Base-by-base conservation (phyloP, 306 rosid genomes). In the Myrica gale region DNA sequence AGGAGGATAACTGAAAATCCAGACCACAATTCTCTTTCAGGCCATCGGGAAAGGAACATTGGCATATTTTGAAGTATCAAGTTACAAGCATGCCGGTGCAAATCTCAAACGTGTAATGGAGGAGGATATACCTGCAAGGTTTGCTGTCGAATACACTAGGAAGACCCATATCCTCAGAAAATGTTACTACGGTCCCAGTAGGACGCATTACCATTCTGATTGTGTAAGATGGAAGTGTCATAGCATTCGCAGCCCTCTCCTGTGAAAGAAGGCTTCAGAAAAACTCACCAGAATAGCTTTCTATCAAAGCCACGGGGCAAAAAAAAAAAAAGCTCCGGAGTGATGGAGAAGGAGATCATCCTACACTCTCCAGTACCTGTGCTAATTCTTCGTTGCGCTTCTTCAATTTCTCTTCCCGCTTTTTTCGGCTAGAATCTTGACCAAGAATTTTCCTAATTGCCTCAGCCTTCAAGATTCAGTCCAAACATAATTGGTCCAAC, bases 401-500 rank as follows among this genome's bases (percentile, higher is more conserved):
- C 93, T 88, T 92, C 11, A 85, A 80, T 86, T 96, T 92, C 63
- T 96, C 98, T 87, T 92, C 98, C 45, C 85, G 79, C 78, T 96
- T 96, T 85, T 96, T 96, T 83, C 98, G 79, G 83, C 85, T 89
- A 70, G 98, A 96, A 77, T 96, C 99, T 88, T 96, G 99, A 80
- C 98, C 98, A 20, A 89, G 99, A 70, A 96, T 96, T 86, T 96
- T 96, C 77, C 87, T 90, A 84, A 92, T 92, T 76, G 96, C 99
- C 88, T 88, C 99, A 42, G 90, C 98, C 99, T 92, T 71, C 78
- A 82, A 75, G 45, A 82, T 72, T 65, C 45, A 71, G 72, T 73
- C 52, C 58, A 80, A 75, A 57, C 68, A 20, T 39, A 68, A 52
- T 51, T 54, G 16, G 5, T 45, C 42, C 78, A 19, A 63, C n/a